phyloP scores from a whole-genome alignment of 2,329 filamentous ascomycete genomes.

The Clarireedia homoeocarpa region DNA sequence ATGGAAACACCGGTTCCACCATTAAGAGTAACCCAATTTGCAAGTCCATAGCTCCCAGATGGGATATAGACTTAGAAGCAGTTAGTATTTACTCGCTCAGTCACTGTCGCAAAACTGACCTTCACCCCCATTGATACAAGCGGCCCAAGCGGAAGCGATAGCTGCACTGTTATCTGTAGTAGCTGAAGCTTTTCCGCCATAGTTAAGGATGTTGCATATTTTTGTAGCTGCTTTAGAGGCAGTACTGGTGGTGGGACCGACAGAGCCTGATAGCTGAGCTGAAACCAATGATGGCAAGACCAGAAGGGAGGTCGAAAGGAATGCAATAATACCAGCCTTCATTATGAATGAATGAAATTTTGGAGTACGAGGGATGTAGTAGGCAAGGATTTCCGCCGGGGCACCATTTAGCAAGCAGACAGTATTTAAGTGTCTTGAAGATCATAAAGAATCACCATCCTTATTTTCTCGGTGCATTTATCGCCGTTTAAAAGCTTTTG shows the following conservation, averaged over 20 bases:
- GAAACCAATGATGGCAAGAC: constrained; percentile 9
- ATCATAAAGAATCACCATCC: not conserved
- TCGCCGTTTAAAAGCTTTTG: not conserved
- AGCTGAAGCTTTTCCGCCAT: constrained; percentile 39
- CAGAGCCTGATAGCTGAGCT: constrained; percentile 20
- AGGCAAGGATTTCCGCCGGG: not conserved
- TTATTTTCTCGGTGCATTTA: not conserved
- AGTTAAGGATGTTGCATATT: constrained; percentile 38
- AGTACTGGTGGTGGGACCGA: constrained; percentile 22
- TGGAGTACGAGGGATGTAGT: not conserved
- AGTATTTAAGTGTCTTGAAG: not conserved
- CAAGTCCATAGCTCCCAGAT: constrained; percentile 39
- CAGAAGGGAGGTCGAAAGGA: constrained; percentile 4
- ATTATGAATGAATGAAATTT: constrained; percentile 4
- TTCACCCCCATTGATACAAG: constrained; percentile 36
- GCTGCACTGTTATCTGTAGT: constrained; percentile 38
- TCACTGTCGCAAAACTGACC: constrained; percentile 9
- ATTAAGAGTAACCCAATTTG: constrained; percentile 41
- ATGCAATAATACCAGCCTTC: constrained; percentile 10
- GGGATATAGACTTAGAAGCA: constrained; percentile 16
- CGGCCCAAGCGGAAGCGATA: constrained; percentile 35
- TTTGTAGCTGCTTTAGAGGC: constrained; percentile 20
- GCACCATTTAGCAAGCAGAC: not conserved
- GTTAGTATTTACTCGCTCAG: not conserved
- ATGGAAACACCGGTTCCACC: constrained; percentile 41